phyloP scores from a whole-genome alignment of 2,329 filamentous ascomycete genomes.

The Epicoccum nigrum region DNA sequence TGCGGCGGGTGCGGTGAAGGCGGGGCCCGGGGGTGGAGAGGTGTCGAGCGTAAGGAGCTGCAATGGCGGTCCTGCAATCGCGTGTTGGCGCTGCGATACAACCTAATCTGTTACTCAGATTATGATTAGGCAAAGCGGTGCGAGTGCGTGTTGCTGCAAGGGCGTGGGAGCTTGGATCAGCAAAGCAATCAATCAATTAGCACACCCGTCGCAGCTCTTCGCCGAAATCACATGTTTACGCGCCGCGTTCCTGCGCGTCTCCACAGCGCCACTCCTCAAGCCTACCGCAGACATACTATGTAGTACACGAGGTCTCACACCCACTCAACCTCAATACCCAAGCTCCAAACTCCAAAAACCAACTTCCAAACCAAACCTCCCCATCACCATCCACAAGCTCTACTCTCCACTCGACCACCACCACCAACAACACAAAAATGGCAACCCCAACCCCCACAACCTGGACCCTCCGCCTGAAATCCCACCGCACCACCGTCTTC shows the following conservation, averaged over 20 bases:
- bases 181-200: neutral
- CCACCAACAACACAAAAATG: slow-evolving; percentile 17
- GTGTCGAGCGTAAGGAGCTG: neutral
- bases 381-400: neutral
- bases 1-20: neutral
- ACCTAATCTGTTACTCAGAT: too few species aligned
- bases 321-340: neutral
- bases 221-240: slow-evolving; percentile 28
- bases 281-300: neutral
- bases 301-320: neutral
- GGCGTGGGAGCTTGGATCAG: slow-evolving; percentile 9
- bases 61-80: too few species aligned
- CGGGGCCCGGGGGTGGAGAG: too few species aligned
- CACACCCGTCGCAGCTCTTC: slow-evolving; percentile 6
- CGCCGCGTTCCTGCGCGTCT: slow-evolving; percentile 6
- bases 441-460: slow-evolving; percentile 34
- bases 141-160: neutral
- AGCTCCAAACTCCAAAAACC: neutral
- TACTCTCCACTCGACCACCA: neutral
- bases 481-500: slow-evolving; percentile 53
- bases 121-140: neutral
- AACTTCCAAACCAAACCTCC: neutral
- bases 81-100: too few species aligned
- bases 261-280: neutral
- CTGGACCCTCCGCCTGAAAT: slow-evolving; percentile 56